Evolutionary conservation across 2,329 filamentous ascomycete species (phyloP).

Genomic region (Geosmithia flava): DNA sequence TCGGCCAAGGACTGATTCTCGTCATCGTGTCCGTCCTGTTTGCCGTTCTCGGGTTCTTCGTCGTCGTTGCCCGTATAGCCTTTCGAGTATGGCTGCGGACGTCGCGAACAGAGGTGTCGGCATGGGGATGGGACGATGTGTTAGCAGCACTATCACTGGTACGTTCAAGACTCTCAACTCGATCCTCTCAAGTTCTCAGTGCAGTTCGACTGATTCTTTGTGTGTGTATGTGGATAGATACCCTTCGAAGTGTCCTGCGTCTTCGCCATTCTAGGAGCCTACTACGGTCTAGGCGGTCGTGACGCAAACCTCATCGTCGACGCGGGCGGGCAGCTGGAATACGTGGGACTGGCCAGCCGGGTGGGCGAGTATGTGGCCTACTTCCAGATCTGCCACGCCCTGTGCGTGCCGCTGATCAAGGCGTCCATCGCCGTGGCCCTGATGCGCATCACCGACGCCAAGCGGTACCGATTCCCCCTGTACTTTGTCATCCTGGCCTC

Average conservation of each 20-base stretch:
- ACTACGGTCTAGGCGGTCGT: background rate
- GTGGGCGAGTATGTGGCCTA: background rate
- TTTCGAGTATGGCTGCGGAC: background rate
- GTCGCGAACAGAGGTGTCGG: background rate
- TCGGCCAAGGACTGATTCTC: background rate
- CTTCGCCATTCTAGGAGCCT: background rate
- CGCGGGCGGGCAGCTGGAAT: background rate
- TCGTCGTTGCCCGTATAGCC: background rate
- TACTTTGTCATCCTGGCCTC: background rate
- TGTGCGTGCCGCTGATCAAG: conserved; percentile 4
- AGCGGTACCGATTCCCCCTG: background rate
- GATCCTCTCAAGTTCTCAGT: too few relatives aligned
- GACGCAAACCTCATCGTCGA: background rate
- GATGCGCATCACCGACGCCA: conserved; percentile 5
- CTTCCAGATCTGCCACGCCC: background rate
- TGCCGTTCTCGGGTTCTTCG: background rate
- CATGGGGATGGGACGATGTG: background rate
- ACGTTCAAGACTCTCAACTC: background rate
- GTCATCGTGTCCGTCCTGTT: background rate
- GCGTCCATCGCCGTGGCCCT: conserved; percentile 7
- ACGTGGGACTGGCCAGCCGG: background rate
- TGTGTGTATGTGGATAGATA: background rate
- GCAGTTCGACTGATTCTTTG: too few relatives aligned
- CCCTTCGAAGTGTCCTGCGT: background rate
- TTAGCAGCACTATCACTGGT: background rate